Evolutionary conservation across 1,139 yeast genomes (phyloP), one percentile per base, ranked within the genome.

Genomic region (Suhomyces chickasaworum): DNA sequence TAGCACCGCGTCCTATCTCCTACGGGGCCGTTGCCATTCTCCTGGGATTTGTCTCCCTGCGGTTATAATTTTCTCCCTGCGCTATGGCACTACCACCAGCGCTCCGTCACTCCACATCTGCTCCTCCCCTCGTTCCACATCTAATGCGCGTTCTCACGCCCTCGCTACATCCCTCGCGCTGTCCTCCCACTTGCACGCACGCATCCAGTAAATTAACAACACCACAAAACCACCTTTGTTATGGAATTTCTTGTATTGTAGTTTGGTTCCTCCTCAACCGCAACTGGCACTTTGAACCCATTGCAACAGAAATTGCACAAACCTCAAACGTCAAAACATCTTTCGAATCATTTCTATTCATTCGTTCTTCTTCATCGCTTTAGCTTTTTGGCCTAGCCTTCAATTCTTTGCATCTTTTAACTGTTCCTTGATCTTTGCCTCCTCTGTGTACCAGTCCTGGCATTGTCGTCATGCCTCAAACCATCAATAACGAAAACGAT

Each of bases 401-500:
- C 37, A 17, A 9, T 18, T n/a, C 15, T 33, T 15, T n/a, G 16
- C 38, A 21, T 22, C 38, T 18, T 10, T 9, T 33, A 25, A 25
- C 21, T 33, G 15, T 10, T 33, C 15, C 23, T 33, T 22, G 33
- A 15, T 12, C 41, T 8, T 38, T 20, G 29, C 36, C 40, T 7
- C 31, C 38, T 30, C 44, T 29, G 21, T 33, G 18, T 20, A 33
- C 37, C 32, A 13, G 32, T 29, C 39, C 22, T 33, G 37, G 25
- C 37, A 20, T n/a, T 20, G 12, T 31, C 30, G 47, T 37, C 37
- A 70, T 73, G 77, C 69, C 73, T 23, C 71, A 66, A 57, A 58
- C 54, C 15, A 50, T 71, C 45, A 71, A 68, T 54, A 72, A 74
- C 60, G 79, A 74, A 54, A 74, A 74, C 57, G 76, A 72, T 27